phyloP scores from a whole-genome alignment of 1,284 basidiomycete species.

The Trichosporon sp. region DNA sequence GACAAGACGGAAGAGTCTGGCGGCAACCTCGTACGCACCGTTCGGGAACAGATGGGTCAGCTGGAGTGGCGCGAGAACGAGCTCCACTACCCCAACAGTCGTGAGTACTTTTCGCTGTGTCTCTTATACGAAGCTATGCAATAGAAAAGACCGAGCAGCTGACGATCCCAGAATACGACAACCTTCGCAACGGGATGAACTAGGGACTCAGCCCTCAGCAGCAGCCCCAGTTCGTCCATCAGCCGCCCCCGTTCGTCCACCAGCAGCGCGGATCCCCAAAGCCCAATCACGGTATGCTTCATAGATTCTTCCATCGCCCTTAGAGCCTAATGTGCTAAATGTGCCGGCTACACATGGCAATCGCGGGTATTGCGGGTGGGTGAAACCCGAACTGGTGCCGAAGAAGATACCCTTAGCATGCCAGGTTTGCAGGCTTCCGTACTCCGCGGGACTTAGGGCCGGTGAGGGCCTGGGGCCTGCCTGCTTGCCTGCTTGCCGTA shows the following conservation, averaged over 20 bases:
- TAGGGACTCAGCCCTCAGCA: not conserved
- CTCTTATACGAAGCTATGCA: not conserved
- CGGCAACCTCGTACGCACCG: slow-evolving; percentile 30
- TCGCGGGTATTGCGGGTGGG: too few relatives aligned
- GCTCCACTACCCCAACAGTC: slow-evolving; percentile 38
- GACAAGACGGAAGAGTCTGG: slow-evolving; percentile 32
- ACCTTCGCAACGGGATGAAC: slow-evolving; percentile 18
- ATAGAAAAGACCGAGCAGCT: not conserved
- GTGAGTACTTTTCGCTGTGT: slow-evolving; percentile 23
- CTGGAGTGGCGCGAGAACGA: slow-evolving; percentile 37
- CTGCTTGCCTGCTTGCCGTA: not conserved
- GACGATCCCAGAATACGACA: slow-evolving; percentile 16
- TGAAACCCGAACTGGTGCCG: not conserved
- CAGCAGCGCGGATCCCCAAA: too few relatives aligned
- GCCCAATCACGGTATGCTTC: too few relatives aligned
- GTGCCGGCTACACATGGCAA: not conserved
- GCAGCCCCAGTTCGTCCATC: not conserved
- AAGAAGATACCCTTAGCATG: not conserved
- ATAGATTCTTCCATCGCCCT: not conserved
- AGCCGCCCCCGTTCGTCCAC: not conserved
- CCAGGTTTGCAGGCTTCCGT: not conserved
- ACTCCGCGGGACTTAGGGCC: not conserved
- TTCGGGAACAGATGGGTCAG: slow-evolving; percentile 31
- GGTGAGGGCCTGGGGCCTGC: not conserved
- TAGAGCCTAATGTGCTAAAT: not conserved